Conservation (phyloP, 202 grass and related monocot genomes). For the Dendrocalamus latiflorus region DNA sequence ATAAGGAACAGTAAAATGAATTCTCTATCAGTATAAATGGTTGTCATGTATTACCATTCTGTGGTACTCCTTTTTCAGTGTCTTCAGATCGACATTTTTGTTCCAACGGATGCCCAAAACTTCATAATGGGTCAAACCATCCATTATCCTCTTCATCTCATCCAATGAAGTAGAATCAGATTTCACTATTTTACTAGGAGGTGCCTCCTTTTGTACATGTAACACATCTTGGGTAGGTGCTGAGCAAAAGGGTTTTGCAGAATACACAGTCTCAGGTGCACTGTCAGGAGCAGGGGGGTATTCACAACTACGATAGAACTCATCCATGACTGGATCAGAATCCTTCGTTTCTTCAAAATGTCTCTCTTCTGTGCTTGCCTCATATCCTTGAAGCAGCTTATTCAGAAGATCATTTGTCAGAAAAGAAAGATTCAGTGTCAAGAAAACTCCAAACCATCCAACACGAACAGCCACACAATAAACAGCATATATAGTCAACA, state of each 20-base stretch:
- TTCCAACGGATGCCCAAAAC: too few species aligned
- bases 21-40: not conserved
- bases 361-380: constrained; percentile 43
- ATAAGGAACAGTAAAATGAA: constrained; percentile 3
- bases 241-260: too few species aligned
- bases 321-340: constrained; percentile 67
- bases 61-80: constrained; percentile 72
- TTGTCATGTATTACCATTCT: constrained; percentile 49
- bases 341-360: constrained; percentile 48
- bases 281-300: constrained; percentile 53
- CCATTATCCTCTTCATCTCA: too few species aligned
- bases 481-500: constrained; percentile 74
- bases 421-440: constrained; percentile 84
- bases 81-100: constrained; percentile 41
- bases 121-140: too few species aligned
- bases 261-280: constrained; percentile 72
- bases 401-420: constrained; percentile 87
- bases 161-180: too few species aligned
- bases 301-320: constrained; percentile 57
- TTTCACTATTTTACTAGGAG: too few species aligned
- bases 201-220: too few species aligned
- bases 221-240: too few species aligned
- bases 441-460: constrained; percentile 79
- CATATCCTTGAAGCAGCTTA: constrained; percentile 67
- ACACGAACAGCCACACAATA: constrained; percentile 66